Conservation (phyloP, 2,329 filamentous ascomycete genomes). For the Aspergillus fumigatus region DNA sequence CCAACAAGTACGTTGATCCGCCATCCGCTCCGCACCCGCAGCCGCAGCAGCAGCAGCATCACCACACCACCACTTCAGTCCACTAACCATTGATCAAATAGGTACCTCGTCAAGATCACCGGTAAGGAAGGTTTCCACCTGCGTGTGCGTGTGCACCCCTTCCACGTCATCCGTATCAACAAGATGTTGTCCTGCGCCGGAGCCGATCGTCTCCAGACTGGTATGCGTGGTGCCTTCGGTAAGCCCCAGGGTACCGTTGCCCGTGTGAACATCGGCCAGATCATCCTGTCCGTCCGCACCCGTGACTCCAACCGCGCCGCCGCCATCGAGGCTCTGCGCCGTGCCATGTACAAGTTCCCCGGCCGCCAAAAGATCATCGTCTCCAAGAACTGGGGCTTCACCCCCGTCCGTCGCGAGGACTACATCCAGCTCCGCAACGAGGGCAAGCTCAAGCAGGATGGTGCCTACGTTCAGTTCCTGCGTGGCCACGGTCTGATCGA, state of each 20-base stretch:
- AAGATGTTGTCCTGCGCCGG: conserved; percentile 99
- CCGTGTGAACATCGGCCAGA: conserved; percentile 99
- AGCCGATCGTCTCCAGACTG: conserved; percentile 99
- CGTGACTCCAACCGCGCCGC: conserved; percentile 88
- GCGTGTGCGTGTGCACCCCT: conserved; percentile 84
- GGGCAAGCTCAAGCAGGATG: conserved; percentile 91
- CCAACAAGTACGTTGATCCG: conserved; percentile 75
- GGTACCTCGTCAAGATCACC: conserved; percentile 64
- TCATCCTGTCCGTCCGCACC: conserved; percentile 94
- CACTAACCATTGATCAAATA: conserved; percentile 19
- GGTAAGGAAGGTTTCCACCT: conserved; percentile 70
- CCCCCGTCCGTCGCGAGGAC: conserved; percentile 93
- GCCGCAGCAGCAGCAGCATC: conserved; percentile 18
- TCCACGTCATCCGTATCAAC: conserved; percentile 99
- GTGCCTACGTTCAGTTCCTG: conserved; percentile 99
- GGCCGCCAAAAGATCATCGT: conserved; percentile 99
- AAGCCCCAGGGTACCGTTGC: conserved; percentile 99
- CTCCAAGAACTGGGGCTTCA: conserved; percentile 99
- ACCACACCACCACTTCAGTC: background rate
- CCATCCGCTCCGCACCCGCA: conserved; percentile 18
- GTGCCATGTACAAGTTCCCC: conserved; percentile 99
- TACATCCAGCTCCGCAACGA: conserved; percentile 93
- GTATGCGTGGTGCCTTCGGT: conserved; percentile 99
- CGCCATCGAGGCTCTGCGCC: conserved; percentile 97
- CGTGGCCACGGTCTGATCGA: conserved; percentile 82